phyloP scores from a whole-genome alignment of 176 grass and related monocot species.

The Zoysia japonica region DNA sequence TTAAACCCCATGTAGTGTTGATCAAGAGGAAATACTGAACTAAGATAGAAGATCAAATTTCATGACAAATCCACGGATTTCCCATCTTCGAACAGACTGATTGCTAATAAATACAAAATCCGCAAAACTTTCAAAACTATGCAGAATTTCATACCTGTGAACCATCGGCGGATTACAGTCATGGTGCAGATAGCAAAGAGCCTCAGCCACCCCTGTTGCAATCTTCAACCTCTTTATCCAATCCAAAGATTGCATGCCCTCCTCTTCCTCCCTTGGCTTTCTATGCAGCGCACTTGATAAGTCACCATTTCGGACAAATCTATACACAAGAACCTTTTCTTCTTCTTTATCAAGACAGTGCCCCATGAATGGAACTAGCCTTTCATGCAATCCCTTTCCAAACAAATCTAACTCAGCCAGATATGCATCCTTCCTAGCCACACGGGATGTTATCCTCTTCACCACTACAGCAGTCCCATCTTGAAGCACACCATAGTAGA shows the following conservation, averaged over 20 bases:
- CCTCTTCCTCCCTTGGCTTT: conserved; percentile 73
- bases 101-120: neutral
- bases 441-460: conserved; percentile 60
- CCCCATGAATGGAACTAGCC: conserved; percentile 76
- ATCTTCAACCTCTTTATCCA: conserved; percentile 99
- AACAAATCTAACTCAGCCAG: conserved; percentile 79
- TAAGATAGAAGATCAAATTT: conserved; percentile 2
- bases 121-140: conserved; percentile 30
- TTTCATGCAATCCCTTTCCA: conserved; percentile 63
- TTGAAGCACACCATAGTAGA: conserved; percentile 73
- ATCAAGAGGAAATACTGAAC: neutral
- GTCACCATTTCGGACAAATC: conserved; percentile 73
- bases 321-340: conserved; percentile 90
- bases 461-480: conserved; percentile 62
- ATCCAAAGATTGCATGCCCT: conserved; percentile 87
- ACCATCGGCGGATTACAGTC: conserved; percentile 89
- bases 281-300: conserved; percentile 68
- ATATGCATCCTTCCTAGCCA: conserved; percentile 62
- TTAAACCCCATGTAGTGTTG: conserved; percentile 20
- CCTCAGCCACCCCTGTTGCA: conserved; percentile 89
- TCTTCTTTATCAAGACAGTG: conserved; percentile 72
- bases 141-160: conserved; percentile 72
- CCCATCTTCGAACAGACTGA: neutral
- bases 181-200: conserved; percentile 90
- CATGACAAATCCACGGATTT: neutral